These are phyloP conservation scores for Penicillium expansum DNA, from an alignment of 2,329 filamentous ascomycete genomes.

Conservation along the genomic window DNA sequence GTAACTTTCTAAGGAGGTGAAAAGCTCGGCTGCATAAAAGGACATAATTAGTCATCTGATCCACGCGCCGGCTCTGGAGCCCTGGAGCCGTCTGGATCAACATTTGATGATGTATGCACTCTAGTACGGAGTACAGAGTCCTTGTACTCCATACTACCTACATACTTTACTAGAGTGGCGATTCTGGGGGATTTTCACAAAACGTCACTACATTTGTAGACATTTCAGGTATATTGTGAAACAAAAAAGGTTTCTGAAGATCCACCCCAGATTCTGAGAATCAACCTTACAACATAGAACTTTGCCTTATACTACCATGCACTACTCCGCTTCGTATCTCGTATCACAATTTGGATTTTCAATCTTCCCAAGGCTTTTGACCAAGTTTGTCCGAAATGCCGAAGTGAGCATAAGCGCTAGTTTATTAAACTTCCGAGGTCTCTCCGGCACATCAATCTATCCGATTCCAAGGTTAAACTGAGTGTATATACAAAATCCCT, in stretches of 20 bases:
- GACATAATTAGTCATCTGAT: slow-evolving; percentile 14
- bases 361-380: too few species aligned
- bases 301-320: neutral
- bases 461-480: neutral
- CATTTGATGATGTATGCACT: neutral
- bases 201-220: too few species aligned
- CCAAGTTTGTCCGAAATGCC: neutral
- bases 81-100: neutral
- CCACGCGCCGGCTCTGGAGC: too few species aligned
- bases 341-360: too few species aligned
- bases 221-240: neutral
- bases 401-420: neutral
- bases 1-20: neutral
- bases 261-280: neutral
- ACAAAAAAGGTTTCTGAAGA: neutral
- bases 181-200: neutral
- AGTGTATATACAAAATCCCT: neutral
- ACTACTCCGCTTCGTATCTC: neutral
- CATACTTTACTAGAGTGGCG: neutral
- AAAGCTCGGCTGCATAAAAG: neutral
- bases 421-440: neutral
- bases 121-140: neutral
- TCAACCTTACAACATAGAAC: neutral
- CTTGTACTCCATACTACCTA: too few species aligned
- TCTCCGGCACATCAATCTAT: neutral